These are phyloP conservation scores for Cymbopogon flexuosus DNA, from an alignment of 202 grass and related monocot genomes.

Conservation along the genomic window DNA sequence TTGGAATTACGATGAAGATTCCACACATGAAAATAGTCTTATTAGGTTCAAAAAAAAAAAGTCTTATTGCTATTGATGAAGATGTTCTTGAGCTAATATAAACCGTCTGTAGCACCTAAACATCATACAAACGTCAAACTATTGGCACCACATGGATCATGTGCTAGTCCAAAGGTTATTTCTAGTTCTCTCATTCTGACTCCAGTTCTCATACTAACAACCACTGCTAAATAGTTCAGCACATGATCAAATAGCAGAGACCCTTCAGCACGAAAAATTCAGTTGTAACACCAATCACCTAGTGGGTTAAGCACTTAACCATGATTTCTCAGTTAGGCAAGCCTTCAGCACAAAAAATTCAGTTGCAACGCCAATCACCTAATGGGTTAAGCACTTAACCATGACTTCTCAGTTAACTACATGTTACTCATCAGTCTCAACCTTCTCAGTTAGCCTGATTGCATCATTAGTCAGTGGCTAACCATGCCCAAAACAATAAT, in stretches of 20 bases:
- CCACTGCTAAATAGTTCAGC: neutral
- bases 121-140: neutral
- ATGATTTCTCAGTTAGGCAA: too few relatives aligned
- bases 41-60: too few relatives aligned
- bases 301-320: too few relatives aligned
- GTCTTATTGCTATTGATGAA: neutral
- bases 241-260: neutral
- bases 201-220: neutral
- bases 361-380: too few relatives aligned
- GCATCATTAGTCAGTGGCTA: neutral
- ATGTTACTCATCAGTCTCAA: neutral
- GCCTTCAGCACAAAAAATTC: too few relatives aligned
- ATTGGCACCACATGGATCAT: neutral
- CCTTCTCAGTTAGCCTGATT: neutral
- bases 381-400: neutral
- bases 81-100: conserved; percentile 7
- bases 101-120: neutral
- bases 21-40: neutral
- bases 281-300: too few relatives aligned
- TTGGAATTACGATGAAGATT: neutral
- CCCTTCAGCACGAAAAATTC: neutral
- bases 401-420: neutral
- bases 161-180: neutral
- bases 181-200: neutral
- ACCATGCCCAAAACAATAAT: neutral